Evolutionary conservation across 2,329 filamentous ascomycete species (phyloP).

Genomic region (Aspergillus ustus): DNA sequence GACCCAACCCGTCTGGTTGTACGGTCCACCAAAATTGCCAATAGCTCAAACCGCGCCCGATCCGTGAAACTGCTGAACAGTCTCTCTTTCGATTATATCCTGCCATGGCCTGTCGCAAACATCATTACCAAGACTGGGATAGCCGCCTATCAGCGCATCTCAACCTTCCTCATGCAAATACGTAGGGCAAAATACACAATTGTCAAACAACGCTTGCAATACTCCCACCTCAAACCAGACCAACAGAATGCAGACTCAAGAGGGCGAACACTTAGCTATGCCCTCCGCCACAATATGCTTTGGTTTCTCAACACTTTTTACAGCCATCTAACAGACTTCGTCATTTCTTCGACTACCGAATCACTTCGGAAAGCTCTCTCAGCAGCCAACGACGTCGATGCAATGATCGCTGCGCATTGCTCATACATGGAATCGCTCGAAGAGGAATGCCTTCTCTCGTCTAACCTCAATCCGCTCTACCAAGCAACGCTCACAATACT

Average conservation of each 20-base stretch:
- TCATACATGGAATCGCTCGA: conserved; percentile 66
- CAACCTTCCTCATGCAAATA: conserved; percentile 77
- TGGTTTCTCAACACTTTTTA: conserved; percentile 79
- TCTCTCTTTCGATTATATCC: conserved; percentile 69
- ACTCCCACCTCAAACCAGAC: conserved; percentile 35
- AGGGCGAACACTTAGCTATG: conserved; percentile 42
- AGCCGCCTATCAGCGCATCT: conserved; percentile 70
- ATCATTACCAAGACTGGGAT: conserved; percentile 71
- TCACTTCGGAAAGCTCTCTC: conserved; percentile 63
- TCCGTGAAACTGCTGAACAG: conserved; percentile 67
- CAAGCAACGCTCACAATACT: conserved; percentile 75
- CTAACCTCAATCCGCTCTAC: conserved; percentile 70
- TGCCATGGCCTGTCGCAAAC: conserved; percentile 70
- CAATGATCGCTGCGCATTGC: conserved; percentile 74
- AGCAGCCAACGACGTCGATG: conserved; percentile 73
- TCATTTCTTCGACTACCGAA: conserved; percentile 65
- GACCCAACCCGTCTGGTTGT: conserved; percentile 68
- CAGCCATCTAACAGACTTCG: conserved; percentile 75
- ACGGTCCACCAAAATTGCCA: conserved; percentile 50
- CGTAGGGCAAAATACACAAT: conserved; percentile 72
- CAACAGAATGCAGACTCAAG: conserved; percentile 46
- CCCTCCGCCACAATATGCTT: conserved; percentile 69
- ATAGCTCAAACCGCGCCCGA: conserved; percentile 54
- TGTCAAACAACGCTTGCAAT: conserved; percentile 53
- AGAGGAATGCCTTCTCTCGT: conserved; percentile 71